A percentile compares a stretch with the other conserved stretches of the same genome.
phyloP scores from a whole-genome alignment of 768 basidiomycete genomes.

The Royoungia palumana region DNA sequence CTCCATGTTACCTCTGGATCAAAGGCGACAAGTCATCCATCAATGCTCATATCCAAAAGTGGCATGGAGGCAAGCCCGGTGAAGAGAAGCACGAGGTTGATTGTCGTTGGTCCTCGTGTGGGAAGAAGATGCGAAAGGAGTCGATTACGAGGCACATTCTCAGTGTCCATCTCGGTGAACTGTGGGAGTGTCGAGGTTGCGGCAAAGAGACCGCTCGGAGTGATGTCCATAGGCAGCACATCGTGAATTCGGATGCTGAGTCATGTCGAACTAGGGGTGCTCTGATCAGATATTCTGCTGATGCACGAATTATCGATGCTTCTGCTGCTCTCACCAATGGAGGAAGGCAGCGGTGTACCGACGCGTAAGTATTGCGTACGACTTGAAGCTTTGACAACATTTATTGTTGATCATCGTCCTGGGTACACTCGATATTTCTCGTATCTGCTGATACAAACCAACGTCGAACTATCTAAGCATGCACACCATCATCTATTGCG shows the following conservation, averaged over 20 bases:
- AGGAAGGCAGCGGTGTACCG: not conserved
- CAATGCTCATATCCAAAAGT: constrained; percentile 14
- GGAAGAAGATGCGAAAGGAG: constrained; percentile 20
- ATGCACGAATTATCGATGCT: constrained; percentile 1
- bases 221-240: constrained; percentile 11
- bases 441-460: no score
- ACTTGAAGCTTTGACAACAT: no score
- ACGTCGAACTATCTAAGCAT: no score
- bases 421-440: no score
- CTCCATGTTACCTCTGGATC: constrained; percentile 15
- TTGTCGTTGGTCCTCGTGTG: constrained; percentile 15
- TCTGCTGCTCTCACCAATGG: constrained; percentile 6
- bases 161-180: constrained; percentile 10
- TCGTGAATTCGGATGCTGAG: not conserved
- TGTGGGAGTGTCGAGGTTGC: constrained; percentile 13
- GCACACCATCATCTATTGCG: no score
- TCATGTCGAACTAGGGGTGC: constrained; percentile 2
- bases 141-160: constrained; percentile 19
- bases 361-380: no score
- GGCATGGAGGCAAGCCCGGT: constrained; percentile 12
- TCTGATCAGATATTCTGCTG: constrained; percentile 3
- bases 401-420: no score
- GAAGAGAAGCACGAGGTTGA: constrained; percentile 10
- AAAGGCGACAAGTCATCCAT: constrained; percentile 14
- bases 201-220: constrained; percentile 9